Conservation (phyloP, 2,329 filamentous ascomycete genomes). For the Colletotrichum higginsianum region DNA sequence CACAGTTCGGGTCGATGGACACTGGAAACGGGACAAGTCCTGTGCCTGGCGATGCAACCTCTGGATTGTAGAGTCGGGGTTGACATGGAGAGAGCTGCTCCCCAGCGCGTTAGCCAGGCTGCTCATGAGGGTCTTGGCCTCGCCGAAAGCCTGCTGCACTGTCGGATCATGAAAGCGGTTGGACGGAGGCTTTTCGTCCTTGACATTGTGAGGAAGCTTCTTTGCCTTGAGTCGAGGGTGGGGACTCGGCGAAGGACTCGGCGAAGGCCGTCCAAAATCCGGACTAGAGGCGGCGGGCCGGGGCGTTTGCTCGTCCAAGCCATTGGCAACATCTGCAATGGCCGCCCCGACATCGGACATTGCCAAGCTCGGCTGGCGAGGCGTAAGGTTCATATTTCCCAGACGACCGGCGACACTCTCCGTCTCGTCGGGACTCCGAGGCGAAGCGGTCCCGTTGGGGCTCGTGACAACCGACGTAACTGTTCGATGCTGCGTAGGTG, state of each 20-base stretch:
- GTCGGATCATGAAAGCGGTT: constrained; percentile 54
- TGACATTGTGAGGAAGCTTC: constrained; percentile 41
- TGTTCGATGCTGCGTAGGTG: too few relatives aligned
- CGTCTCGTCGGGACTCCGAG: not conserved
- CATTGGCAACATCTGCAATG: constrained; percentile 1
- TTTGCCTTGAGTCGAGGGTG: constrained; percentile 10
- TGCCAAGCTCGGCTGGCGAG: not conserved
- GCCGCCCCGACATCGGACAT: constrained; percentile 3
- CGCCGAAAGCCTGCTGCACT: constrained; percentile 53
- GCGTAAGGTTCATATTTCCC: not conserved
- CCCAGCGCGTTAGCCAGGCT: constrained; percentile 52
- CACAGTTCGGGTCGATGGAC: constrained; percentile 57
- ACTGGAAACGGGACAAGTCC: constrained; percentile 54
- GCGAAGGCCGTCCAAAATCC: not conserved
- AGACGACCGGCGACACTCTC: not conserved
- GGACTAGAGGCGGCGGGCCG: not conserved
- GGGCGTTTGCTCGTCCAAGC: not conserved
- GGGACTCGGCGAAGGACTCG: not conserved
- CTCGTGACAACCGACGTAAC: not conserved
- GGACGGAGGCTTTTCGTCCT: constrained; percentile 51
- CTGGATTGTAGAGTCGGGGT: constrained; percentile 57
- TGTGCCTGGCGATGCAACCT: constrained; percentile 52
- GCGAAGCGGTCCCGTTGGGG: not conserved
- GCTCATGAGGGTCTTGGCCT: constrained; percentile 52
- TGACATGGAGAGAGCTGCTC: constrained; percentile 52